phyloP scores from a whole-genome alignment of 2,329 filamentous ascomycete species.

The Gnomoniopsis sp. region DNA sequence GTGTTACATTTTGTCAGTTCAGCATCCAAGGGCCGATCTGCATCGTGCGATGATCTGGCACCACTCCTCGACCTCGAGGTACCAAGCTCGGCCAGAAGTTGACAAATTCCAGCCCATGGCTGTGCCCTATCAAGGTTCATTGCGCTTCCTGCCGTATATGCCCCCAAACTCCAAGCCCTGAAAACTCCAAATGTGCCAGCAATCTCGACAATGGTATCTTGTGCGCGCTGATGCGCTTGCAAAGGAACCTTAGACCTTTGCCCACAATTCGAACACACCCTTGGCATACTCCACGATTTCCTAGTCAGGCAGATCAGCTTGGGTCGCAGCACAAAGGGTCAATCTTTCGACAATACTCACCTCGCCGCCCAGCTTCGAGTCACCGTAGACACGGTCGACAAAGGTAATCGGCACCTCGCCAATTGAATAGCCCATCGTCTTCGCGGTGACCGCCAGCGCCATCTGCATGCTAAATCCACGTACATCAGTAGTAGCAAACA shows the following conservation, averaged over 20 bases:
- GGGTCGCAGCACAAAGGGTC: too few relatives aligned
- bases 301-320: background rate
- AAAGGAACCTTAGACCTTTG: slow-evolving; percentile 59
- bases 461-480: slow-evolving; percentile 99
- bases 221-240: background rate
- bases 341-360: too few relatives aligned
- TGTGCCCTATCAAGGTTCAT: background rate
- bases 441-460: slow-evolving; percentile 98
- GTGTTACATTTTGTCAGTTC: background rate
- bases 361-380: slow-evolving; percentile 76
- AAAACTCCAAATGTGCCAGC: slow-evolving; percentile 22
- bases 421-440: slow-evolving; percentile 91
- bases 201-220: background rate
- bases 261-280: slow-evolving; percentile 73
- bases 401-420: slow-evolving; percentile 96
- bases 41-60: background rate
- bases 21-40: too few relatives aligned
- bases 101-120: background rate
- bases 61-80: background rate
- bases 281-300: slow-evolving; percentile 98
- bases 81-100: background rate
- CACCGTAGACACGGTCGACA: slow-evolving; percentile 91
- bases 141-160: slow-evolving; percentile 6
- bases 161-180: slow-evolving; percentile 18
- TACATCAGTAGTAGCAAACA: slow-evolving; percentile 85